Evolutionary conservation across 2,329 filamentous ascomycete genomes (phyloP).

Genomic region (Scopulariopsis brevicaulis): DNA sequence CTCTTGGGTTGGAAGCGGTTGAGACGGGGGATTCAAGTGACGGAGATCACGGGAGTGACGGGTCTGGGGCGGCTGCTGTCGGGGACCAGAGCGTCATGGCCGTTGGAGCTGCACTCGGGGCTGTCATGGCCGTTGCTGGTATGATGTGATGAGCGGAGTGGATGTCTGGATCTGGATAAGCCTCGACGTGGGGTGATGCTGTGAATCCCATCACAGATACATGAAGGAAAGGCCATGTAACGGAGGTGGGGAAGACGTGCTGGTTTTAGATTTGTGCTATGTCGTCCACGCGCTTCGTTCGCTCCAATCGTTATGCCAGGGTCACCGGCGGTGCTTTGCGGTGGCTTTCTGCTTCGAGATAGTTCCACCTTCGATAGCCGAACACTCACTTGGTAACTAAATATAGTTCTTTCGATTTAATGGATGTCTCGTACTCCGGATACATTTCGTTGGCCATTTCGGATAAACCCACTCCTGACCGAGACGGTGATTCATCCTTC

Average conservation of each 20-base stretch:
- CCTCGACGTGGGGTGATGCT: neutral
- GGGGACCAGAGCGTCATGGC: slow-evolving; percentile 7
- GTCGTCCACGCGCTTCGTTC: neutral
- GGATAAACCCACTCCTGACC: no score
- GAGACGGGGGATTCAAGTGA: slow-evolving; percentile 4
- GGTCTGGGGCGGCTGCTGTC: slow-evolving; percentile 3
- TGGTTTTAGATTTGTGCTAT: neutral
- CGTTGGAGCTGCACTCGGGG: slow-evolving; percentile 9
- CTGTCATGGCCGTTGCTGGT: slow-evolving; percentile 9
- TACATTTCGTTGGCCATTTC: no score
- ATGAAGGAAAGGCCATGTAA: neutral
- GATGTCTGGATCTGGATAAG: neutral
- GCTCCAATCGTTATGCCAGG: neutral
- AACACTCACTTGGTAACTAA: neutral
- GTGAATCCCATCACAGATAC: neutral
- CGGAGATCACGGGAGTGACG: slow-evolving; percentile 1
- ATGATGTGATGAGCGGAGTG: slow-evolving; percentile 8
- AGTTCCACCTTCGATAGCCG: neutral
- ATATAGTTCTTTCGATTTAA: neutral
- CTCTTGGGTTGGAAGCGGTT: slow-evolving; percentile 8
- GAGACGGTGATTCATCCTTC: no score
- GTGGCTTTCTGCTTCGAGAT: neutral
- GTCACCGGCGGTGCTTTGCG: neutral
- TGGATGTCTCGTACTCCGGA: neutral
- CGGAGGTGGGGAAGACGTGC: neutral